Percentiles rank a stretch among this genome's conserved stretches.
Evolutionary conservation across 371 early-diverging fungal species (phyloP).

Genomic region (Haplosporangium sp.): DNA sequence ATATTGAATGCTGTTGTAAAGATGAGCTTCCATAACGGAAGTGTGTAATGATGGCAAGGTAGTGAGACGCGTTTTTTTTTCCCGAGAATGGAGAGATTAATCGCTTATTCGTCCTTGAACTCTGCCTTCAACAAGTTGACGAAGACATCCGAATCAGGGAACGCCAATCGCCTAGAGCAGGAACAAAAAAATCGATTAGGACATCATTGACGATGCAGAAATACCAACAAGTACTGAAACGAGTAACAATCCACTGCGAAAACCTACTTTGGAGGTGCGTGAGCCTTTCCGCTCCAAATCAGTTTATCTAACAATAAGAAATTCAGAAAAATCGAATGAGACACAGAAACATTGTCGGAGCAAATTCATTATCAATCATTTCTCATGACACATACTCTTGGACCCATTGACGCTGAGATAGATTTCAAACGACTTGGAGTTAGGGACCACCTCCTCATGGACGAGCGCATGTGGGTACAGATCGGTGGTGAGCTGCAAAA

Average conservation of each 20-base stretch:
- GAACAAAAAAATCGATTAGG: not conserved
- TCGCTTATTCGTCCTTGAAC: slow-evolving; percentile 19
- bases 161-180: slow-evolving; percentile 33
- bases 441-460: slow-evolving; percentile 31
- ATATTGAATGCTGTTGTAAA: no score
- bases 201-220: not conserved
- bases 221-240: not conserved
- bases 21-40: no score
- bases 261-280: slow-evolving; percentile 46
- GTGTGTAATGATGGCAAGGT: no score
- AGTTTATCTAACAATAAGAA: slow-evolving; percentile 20
- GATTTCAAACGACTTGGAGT: slow-evolving; percentile 47
- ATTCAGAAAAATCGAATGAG: not conserved
- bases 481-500: slow-evolving; percentile 17
- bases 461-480: slow-evolving; percentile 26
- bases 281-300: slow-evolving; percentile 51
- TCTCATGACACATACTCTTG: slow-evolving; percentile 16
- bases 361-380: no score
- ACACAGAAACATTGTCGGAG: not conserved
- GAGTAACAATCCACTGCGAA: not conserved
- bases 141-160: slow-evolving; percentile 40
- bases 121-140: slow-evolving; percentile 28
- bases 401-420: slow-evolving; percentile 25
- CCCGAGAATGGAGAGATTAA: not conserved
- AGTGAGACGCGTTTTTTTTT: not conserved